Conservation (phyloP, 2,329 filamentous ascomycete genomes). For the Dactylonectria estremocensis region DNA sequence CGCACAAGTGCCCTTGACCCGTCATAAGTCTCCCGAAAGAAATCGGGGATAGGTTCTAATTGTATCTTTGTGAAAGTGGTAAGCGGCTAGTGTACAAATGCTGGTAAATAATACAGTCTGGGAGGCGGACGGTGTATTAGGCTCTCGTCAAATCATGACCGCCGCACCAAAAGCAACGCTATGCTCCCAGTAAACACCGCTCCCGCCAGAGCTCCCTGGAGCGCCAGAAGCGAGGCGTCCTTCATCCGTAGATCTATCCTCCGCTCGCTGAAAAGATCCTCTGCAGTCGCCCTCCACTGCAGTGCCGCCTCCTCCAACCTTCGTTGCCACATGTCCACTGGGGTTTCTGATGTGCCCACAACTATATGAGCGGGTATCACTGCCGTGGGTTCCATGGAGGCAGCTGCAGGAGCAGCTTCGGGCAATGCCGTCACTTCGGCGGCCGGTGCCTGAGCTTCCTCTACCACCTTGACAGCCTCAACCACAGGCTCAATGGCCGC, state of each 20-base stretch:
- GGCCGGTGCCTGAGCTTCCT: slow-evolving; percentile 18
- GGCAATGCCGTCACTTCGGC: slow-evolving; percentile 19
- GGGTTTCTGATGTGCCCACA: slow-evolving; percentile 9
- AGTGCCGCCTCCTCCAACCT: slow-evolving; percentile 62
- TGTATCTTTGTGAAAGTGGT: slow-evolving; percentile 9
- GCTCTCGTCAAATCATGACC: slow-evolving; percentile 41
- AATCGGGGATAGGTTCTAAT: neutral
- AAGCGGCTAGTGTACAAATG: slow-evolving; percentile 34
- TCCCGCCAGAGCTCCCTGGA: slow-evolving; percentile 78
- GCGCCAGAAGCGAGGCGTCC: slow-evolving; percentile 78
- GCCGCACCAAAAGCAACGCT: slow-evolving; percentile 63
- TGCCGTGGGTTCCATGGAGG: slow-evolving; percentile 21
- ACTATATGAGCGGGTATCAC: slow-evolving; percentile 17
- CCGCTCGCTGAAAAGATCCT: slow-evolving; percentile 77
- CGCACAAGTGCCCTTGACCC: neutral
- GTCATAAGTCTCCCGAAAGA: neutral
- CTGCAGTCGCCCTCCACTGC: slow-evolving; percentile 64
- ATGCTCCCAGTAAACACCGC: slow-evolving; percentile 72
- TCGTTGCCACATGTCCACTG: slow-evolving; percentile 19
- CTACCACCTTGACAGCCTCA: slow-evolving; percentile 31
- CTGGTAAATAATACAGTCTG: slow-evolving; percentile 40
- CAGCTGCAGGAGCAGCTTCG: slow-evolving; percentile 19
- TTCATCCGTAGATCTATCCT: slow-evolving; percentile 75
- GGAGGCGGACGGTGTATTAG: slow-evolving; percentile 19
- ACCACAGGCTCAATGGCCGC: slow-evolving; percentile 30